Conservation (phyloP, 164 flowering plant genomes). For the Stephania yunnanensis region DNA sequence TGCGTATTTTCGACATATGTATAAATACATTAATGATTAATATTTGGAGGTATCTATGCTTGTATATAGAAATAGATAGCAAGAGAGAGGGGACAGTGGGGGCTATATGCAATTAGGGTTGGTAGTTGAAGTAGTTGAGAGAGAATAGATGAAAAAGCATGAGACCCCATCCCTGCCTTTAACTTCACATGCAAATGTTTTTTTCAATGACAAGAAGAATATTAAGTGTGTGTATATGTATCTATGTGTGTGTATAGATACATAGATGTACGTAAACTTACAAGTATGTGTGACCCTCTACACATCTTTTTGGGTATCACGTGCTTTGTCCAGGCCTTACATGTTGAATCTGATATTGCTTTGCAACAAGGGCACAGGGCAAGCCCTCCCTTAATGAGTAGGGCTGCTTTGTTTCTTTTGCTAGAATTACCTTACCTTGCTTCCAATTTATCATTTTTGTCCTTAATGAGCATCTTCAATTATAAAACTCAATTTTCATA, state of each 20-base stretch:
- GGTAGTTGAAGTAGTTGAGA: neutral
- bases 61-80: neutral
- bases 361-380: neutral
- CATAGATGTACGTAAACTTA: neutral
- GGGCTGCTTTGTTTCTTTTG: no score
- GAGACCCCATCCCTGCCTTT: neutral
- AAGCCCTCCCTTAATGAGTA: no score
- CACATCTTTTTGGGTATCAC: neutral
- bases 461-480: no score
- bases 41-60: no score
- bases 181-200: slow-evolving; percentile 2
- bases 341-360: neutral
- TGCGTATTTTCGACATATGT: no score
- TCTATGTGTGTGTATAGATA: no score
- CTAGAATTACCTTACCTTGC: no score
- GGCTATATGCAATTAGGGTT: neutral
- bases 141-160: neutral
- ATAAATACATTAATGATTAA: no score
- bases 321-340: neutral
- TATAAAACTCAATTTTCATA: no score
- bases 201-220: neutral
- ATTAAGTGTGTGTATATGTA: no score
- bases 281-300: neutral
- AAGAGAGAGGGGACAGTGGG: neutral
- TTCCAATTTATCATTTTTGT: no score